Base-by-base conservation (phyloP, 139 green algal genomes). In the Picochlorum sp. region DNA sequence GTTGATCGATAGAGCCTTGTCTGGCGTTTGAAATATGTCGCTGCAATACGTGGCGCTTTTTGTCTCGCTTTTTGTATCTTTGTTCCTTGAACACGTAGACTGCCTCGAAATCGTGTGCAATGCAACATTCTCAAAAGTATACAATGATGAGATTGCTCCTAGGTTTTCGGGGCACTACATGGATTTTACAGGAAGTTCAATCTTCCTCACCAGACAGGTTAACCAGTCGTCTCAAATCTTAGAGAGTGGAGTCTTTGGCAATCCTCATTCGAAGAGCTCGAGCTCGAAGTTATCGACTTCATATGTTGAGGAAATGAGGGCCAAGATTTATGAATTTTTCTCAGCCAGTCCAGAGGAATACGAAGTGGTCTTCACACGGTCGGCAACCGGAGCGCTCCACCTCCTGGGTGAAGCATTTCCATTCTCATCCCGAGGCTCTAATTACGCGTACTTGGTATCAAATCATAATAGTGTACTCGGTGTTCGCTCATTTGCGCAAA, bases 401-500 rank as follows among this genome's bases (percentile, higher is more conserved):
- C 57, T 97, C 69, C 74, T 96, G 15, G 89, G 75, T 0, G 85
- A 94, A 63, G 51, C 63, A 4, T 94, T 96, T 50, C 84, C 85
- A 0, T 97, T 91, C 89, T 62, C 56, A 3, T 16, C 15, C 2
- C 6, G 50, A 49, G 78, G 62, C 8, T 41, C 34, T 28, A 37
- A 54, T 1, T 85, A 86, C 31, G 34, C 63, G 1, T 86, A 92
- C 77, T 80, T 78, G 4, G 60, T 60, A 4, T 67, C 85, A 57
- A 91, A 89, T 61, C 86, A 93, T 73, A 95, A 83, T 73, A 91
- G 82, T 69, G 85, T 95, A 37, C 70, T 97, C 54, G 90, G 88
- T 2, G 81, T 97, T 23, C 66, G 88, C 6, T 68, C 89, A 38
- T 28, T 80, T 26, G 88, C 85, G 13, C 47, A 81, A 3, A 38